These are phyloP conservation scores for Macrophomina pseudophaseolina DNA, from an alignment of 2,329 filamentous ascomycete genomes.

Conservation along the genomic window DNA sequence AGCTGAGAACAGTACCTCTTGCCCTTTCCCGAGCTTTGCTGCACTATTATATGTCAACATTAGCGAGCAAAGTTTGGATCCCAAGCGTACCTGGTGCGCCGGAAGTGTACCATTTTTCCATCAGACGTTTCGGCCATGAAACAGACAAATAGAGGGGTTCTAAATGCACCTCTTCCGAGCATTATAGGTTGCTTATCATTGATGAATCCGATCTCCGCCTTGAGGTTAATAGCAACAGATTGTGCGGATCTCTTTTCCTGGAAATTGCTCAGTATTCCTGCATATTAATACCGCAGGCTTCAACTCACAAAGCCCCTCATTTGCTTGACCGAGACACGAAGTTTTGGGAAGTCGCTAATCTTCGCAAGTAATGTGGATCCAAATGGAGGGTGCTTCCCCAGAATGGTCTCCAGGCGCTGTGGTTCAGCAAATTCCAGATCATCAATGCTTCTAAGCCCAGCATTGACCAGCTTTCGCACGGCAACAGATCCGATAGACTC, in stretches of 20 bases:
- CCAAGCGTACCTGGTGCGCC: constrained; percentile 58
- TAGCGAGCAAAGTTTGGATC: background rate
- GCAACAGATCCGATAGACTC: constrained; percentile 75
- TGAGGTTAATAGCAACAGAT: constrained; percentile 64
- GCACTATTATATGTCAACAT: constrained; percentile 56
- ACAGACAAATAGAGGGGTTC: constrained; percentile 66
- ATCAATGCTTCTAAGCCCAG: constrained; percentile 73
- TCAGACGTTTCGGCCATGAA: constrained; percentile 75
- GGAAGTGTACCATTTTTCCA: constrained; percentile 72
- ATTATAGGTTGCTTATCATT: constrained; percentile 66
- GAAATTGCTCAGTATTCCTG: constrained; percentile 29
- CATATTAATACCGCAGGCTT: background rate
- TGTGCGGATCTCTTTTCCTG: constrained; percentile 36
- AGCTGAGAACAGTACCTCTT: constrained; percentile 65
- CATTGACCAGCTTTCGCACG: constrained; percentile 74
- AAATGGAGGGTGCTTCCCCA: constrained; percentile 83
- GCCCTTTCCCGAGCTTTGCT: constrained; percentile 65
- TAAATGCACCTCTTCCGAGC: constrained; percentile 62
- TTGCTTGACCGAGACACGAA: constrained; percentile 61
- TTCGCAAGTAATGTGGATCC: constrained; percentile 71
- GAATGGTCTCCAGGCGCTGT: constrained; percentile 74
- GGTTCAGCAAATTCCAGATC: constrained; percentile 71
- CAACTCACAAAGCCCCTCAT: constrained; percentile 49
- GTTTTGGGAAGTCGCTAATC: constrained; percentile 73
- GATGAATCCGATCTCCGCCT: constrained; percentile 70